A percentile compares a stretch with the other conserved stretches of the same genome.
phyloP scores from a whole-genome alignment of 257 asterid genomes.

The Salvia splendens region DNA sequence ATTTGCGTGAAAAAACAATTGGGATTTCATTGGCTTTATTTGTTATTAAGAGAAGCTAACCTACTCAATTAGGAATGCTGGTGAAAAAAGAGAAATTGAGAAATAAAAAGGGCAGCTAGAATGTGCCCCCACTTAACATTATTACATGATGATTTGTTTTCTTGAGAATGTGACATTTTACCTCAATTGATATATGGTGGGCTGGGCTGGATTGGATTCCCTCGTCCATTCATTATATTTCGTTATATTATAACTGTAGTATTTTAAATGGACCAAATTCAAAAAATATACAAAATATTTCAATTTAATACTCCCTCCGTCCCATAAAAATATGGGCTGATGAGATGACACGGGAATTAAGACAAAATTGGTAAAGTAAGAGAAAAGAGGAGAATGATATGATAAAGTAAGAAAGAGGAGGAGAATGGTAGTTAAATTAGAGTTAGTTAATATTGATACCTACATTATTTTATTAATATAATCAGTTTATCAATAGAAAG shows the following conservation, averaged over 20 bases:
- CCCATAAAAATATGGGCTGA: too few relatives aligned
- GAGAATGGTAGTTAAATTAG: too few relatives aligned
- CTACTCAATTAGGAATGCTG: background rate
- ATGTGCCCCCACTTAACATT: constrained; percentile 28
- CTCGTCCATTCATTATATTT: constrained; percentile 24
- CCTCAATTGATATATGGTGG: background rate
- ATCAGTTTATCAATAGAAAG: too few relatives aligned
- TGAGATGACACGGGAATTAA: too few relatives aligned
- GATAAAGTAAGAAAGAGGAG: too few relatives aligned
- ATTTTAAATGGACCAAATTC: background rate
- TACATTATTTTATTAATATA: too few relatives aligned
- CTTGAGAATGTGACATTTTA: constrained; percentile 6
- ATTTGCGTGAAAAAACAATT: too few relatives aligned
- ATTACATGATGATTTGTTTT: constrained; percentile 13
- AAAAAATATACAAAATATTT: background rate
- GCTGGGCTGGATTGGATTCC: background rate
- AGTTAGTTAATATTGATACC: too few relatives aligned
- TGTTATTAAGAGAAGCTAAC: background rate
- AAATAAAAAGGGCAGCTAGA: background rate
- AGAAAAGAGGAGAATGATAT: too few relatives aligned
- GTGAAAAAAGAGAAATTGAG: background rate
- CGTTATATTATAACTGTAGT: background rate
- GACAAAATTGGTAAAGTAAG: too few relatives aligned
- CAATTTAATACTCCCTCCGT: too few relatives aligned
- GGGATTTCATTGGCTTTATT: background rate